These are phyloP conservation scores for Isatis tinctoria DNA, from an alignment of 345 rosid genomes.

Conservation along the genomic window DNA sequence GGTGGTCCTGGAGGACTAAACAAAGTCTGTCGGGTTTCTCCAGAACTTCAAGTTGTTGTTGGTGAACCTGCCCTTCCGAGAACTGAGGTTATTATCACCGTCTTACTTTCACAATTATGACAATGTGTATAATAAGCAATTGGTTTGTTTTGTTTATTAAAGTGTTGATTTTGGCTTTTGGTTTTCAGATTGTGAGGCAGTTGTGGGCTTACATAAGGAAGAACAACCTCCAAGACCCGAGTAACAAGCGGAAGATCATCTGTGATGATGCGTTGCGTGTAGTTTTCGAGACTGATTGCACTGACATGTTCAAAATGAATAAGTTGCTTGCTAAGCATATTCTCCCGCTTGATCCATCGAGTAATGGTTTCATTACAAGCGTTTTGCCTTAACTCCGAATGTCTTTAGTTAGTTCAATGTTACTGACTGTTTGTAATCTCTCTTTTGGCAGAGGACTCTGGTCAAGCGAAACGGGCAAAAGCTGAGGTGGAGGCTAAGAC, in stretches of 20 bases:
- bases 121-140: neutral
- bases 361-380: conserved; percentile 35
- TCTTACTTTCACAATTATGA: neutral
- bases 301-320: conserved; percentile 99
- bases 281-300: conserved; percentile 94
- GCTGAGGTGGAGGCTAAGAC: conserved; percentile 51
- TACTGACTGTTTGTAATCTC: conserved; percentile 4
- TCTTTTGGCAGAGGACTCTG: conserved; percentile 59
- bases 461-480: conserved; percentile 71
- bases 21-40: conserved; percentile 94
- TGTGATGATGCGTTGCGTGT: conserved; percentile 88
- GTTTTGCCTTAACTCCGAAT: neutral
- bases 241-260: conserved; percentile 95
- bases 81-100: conserved; percentile 57
- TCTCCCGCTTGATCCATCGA: conserved; percentile 72
- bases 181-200: conserved; percentile 82
- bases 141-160: neutral
- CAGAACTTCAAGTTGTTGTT: conserved; percentile 83
- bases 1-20: conserved; percentile 96
- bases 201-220: conserved; percentile 97
- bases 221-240: conserved; percentile 95
- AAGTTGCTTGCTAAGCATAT: conserved; percentile 93
- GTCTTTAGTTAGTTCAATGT: conserved; percentile 7
- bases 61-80: conserved; percentile 96
- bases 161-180: conserved; percentile 8